These are phyloP conservation scores for Cutaneotrichosporon cavernicola DNA, from an alignment of 1,284 basidiomycete genomes.

Conservation along the genomic window DNA sequence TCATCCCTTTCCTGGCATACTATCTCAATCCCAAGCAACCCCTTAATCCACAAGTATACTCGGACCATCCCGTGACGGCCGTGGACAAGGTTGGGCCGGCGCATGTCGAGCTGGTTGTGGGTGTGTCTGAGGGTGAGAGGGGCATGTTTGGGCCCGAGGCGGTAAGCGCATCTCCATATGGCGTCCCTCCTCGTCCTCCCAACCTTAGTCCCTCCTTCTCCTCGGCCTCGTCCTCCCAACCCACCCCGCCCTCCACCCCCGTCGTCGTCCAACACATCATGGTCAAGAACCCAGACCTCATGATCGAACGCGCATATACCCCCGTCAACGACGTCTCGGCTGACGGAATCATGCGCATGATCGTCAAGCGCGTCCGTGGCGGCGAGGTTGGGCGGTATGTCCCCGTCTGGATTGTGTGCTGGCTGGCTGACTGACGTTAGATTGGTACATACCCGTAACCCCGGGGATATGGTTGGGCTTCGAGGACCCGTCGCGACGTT, in stretches of 20 bases:
- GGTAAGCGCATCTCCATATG: background rate
- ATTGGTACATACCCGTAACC: conserved; percentile 40
- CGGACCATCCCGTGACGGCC: conserved; percentile 33
- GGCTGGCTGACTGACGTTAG: conserved; percentile 24
- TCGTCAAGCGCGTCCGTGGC: conserved; percentile 50
- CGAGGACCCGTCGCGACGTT: conserved; percentile 50
- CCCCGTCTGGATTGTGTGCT: background rate
- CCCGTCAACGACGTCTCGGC: conserved; percentile 43
- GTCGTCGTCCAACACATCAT: conserved; percentile 49
- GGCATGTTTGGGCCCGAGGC: conserved; percentile 14
- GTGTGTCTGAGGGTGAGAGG: conserved; percentile 7
- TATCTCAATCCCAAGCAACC: conserved; percentile 7
- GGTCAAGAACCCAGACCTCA: conserved; percentile 47
- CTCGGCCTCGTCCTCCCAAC: too few relatives aligned
- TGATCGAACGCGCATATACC: conserved; percentile 52
- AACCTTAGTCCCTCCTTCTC: background rate
- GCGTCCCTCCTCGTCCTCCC: conserved; percentile 9
- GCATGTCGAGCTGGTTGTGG: conserved; percentile 36
- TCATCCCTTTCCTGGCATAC: conserved; percentile 16
- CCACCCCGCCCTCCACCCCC: background rate
- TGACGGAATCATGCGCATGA: conserved; percentile 40
- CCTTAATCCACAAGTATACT: conserved; percentile 40
- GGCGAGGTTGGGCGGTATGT: conserved; percentile 53
- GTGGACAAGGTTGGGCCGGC: conserved; percentile 27
- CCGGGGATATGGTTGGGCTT: conserved; percentile 41